Evolutionary conservation across 345 rosid species (phyloP).

Genomic region (Pistacia atlantica): DNA sequence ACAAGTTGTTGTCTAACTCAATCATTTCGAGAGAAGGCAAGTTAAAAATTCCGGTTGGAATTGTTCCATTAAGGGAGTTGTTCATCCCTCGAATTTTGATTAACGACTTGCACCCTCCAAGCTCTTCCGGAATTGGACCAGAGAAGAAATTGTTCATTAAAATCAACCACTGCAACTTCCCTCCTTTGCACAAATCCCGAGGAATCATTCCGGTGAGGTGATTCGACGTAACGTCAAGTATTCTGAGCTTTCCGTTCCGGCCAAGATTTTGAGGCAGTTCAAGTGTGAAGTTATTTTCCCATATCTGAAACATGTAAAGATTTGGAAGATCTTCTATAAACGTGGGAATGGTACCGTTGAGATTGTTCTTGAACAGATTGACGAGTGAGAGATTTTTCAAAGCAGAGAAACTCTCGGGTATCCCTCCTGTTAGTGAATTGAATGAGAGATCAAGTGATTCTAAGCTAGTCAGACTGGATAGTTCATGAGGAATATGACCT

Average conservation of each 20-base stretch:
- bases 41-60: conserved; percentile 72
- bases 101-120: conserved; percentile 71
- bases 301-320: conserved; percentile 62
- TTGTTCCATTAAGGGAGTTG: conserved; percentile 58
- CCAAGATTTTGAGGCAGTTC: conserved; percentile 41
- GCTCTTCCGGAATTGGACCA: conserved; percentile 67
- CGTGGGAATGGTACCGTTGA: conserved; percentile 63
- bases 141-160: conserved; percentile 69
- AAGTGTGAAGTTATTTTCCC: conserved; percentile 44
- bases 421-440: conserved; percentile 67
- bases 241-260: conserved; percentile 52
- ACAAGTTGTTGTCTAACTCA: conserved; percentile 59
- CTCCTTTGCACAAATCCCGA: conserved; percentile 66
- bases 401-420: conserved; percentile 58
- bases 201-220: conserved; percentile 81
- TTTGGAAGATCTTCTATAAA: conserved; percentile 67
- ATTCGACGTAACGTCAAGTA: conserved; percentile 64
- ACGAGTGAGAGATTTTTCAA: conserved; percentile 56
- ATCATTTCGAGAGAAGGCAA: conserved; percentile 44
- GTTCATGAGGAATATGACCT: conserved; percentile 69
- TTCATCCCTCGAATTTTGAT: conserved; percentile 48
- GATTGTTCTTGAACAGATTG: conserved; percentile 60
- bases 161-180: conserved; percentile 45
- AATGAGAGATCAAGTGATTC: conserved; percentile 73
- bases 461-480: conserved; percentile 61